Evolutionary conservation across 768 basidiomycete species (phyloP).

Genomic region (Russula emetica): DNA sequence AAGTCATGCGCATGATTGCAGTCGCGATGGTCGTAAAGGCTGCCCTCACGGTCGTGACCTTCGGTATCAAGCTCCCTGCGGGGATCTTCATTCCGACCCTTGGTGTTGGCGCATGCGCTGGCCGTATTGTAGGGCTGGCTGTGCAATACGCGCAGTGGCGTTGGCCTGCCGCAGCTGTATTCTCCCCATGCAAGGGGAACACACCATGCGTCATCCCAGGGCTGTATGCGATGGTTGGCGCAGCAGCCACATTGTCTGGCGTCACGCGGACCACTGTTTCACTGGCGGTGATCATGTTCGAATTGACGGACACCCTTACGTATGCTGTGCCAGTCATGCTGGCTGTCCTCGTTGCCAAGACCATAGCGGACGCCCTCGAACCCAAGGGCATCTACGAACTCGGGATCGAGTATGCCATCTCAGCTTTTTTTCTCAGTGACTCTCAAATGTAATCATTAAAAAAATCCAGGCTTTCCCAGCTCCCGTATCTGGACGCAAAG

Average conservation of each 20-base stretch:
- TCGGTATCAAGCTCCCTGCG: constrained; percentile 87
- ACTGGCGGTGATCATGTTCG: constrained; percentile 94
- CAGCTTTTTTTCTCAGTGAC: not conserved
- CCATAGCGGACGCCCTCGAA: constrained; percentile 81
- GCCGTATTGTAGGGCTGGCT: constrained; percentile 75
- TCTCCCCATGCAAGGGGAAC: constrained; percentile 60
- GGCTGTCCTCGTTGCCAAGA: constrained; percentile 83
- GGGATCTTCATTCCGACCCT: constrained; percentile 97
- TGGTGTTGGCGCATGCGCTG: constrained; percentile 91
- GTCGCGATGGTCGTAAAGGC: constrained; percentile 80
- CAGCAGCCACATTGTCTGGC: constrained; percentile 91
- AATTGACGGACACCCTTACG: constrained; percentile 87
- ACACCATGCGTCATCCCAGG: constrained; percentile 82
- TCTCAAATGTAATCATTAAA: constrained; percentile 5
- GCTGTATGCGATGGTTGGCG: constrained; percentile 93
- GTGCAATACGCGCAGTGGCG: constrained; percentile 72
- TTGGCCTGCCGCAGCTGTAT: constrained; percentile 57
- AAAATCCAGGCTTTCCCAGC: constrained; percentile 57
- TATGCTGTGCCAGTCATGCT: constrained; percentile 92
- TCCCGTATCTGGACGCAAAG: constrained; percentile 91
- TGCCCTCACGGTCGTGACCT: constrained; percentile 78
- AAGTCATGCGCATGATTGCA: constrained; percentile 61
- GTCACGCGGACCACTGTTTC: constrained; percentile 93
- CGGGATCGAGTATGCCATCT: constrained; percentile 66
- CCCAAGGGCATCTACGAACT: constrained; percentile 97